phyloP scores from a whole-genome alignment of 2,329 filamentous ascomycete genomes.

The Curvularia lunata region DNA sequence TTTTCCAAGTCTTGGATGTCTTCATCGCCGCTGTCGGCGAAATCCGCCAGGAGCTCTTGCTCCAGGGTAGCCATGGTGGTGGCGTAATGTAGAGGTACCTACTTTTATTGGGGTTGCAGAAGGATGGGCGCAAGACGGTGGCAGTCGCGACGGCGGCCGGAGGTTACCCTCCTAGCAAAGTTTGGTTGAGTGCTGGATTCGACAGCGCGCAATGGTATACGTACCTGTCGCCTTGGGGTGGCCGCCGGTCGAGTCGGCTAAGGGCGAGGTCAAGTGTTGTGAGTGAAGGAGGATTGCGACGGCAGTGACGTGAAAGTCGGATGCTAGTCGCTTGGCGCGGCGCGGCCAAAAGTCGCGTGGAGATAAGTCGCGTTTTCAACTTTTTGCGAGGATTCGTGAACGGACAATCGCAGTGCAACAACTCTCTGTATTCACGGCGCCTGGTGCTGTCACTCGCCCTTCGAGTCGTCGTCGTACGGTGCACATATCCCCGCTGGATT shows the following conservation, averaged over 20 bases:
- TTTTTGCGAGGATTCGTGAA: background rate
- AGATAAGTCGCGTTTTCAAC: conserved; percentile 12
- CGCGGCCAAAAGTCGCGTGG: conserved; percentile 26
- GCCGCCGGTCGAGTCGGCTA: conserved; percentile 19
- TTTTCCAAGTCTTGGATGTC: conserved; percentile 46
- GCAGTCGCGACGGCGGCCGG: conserved; percentile 28
- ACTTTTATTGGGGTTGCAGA: background rate
- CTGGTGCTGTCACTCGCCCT: conserved; percentile 1
- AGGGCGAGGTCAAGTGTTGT: conserved; percentile 11
- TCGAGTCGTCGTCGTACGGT: background rate
- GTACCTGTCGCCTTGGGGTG: conserved; percentile 28
- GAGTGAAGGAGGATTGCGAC: conserved; percentile 12
- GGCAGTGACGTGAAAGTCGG: conserved; percentile 24
- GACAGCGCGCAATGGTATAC: conserved; percentile 22
- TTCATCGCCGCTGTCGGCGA: conserved; percentile 78
- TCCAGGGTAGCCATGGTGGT: conserved; percentile 78
- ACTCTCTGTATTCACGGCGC: background rate
- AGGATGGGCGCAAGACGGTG: background rate
- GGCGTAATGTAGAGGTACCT: background rate
- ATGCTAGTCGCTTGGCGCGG: conserved; percentile 26
- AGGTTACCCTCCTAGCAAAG: conserved; percentile 31
- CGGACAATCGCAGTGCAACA: conserved; percentile 4
- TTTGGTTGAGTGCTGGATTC: conserved; percentile 29
- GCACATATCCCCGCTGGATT: background rate
- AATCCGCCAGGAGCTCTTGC: conserved; percentile 90